A percentile compares a stretch with the other conserved stretches of the same genome.
Evolutionary conservation across 371 early-diverging fungal genomes (phyloP).

Genomic region (Mucor mucedo): DNA sequence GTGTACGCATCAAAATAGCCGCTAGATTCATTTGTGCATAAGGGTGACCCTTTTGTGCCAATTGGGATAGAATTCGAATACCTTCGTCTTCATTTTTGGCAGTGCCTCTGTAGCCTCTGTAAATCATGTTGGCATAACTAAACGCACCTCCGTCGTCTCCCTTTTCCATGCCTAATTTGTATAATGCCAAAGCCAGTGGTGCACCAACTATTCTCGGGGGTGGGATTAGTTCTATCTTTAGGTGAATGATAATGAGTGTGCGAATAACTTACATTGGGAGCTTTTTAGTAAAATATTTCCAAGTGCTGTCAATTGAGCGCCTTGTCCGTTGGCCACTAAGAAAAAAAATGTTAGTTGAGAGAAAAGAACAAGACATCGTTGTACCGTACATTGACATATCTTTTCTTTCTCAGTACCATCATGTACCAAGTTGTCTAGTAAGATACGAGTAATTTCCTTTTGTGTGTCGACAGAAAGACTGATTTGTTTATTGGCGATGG

Average conservation of each 20-base stretch:
- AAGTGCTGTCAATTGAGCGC: slow-evolving; percentile 25
- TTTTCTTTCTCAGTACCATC: slow-evolving; percentile 8
- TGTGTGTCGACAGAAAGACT: slow-evolving; percentile 35
- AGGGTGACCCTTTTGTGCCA: slow-evolving; percentile 55
- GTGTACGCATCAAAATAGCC: slow-evolving; percentile 48
- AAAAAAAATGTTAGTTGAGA: neutral
- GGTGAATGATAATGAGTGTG: too few relatives aligned
- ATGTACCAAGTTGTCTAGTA: slow-evolving; percentile 12
- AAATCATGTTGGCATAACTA: slow-evolving; percentile 55
- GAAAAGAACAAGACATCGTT: neutral
- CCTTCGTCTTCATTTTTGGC: slow-evolving; percentile 42
- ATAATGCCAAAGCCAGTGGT: slow-evolving; percentile 43
- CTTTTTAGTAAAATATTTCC: slow-evolving; percentile 30
- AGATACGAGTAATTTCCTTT: slow-evolving; percentile 19
- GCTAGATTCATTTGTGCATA: slow-evolving; percentile 58
- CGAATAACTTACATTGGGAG: slow-evolving; percentile 28
- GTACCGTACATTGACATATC: slow-evolving; percentile 25
- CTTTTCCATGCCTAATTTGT: slow-evolving; percentile 44
- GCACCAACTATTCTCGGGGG: slow-evolving; percentile 25
- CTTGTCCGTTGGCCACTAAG: slow-evolving; percentile 26
- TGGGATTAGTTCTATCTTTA: neutral
- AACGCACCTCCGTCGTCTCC: slow-evolving; percentile 55
- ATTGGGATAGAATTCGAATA: slow-evolving; percentile 37
- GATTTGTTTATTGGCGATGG: slow-evolving; percentile 32
- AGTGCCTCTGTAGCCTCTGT: slow-evolving; percentile 44